Percentiles rank a stretch among this genome's conserved stretches.
These are phyloP conservation scores for Volvox carteri DNA, from an alignment of 163 green algal genomes.

Conservation along the genomic window DNA sequence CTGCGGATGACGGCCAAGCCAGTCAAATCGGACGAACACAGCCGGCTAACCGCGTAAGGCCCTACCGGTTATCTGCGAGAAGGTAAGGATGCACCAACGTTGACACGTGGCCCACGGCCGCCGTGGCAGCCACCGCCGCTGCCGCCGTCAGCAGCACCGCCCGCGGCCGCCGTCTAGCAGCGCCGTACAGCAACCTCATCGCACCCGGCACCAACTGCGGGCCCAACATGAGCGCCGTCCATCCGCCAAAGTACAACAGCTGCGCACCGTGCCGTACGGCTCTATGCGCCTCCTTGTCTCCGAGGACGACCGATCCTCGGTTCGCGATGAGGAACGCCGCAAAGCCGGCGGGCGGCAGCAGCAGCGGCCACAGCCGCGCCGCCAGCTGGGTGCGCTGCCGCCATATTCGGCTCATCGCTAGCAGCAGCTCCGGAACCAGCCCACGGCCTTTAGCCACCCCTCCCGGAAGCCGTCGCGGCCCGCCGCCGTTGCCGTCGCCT, in stretches of 20 bases:
- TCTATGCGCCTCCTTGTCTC: slow-evolving; percentile 84
- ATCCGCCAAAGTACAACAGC: slow-evolving; percentile 86
- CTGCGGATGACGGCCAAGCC: too few species aligned
- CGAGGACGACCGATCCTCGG: slow-evolving; percentile 85
- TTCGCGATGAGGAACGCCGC: slow-evolving; percentile 85
- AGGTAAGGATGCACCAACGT: slow-evolving; percentile 93
- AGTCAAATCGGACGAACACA: too few species aligned
- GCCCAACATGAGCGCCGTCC: slow-evolving; percentile 58
- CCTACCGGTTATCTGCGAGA: slow-evolving; percentile 90
- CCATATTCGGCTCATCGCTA: slow-evolving; percentile 35
- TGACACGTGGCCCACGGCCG: slow-evolving; percentile 6
- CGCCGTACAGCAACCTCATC: background rate
- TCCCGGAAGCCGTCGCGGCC: background rate
- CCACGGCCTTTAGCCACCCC: background rate
- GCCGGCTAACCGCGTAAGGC: too few species aligned
- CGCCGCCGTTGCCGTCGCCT: background rate
- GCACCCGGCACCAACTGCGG: slow-evolving; percentile 8
- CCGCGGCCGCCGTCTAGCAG: background rate
- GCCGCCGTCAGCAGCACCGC: background rate
- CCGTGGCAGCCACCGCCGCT: slow-evolving; percentile 36
- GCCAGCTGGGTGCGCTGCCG: slow-evolving; percentile 2
- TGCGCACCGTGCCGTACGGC: slow-evolving; percentile 83
- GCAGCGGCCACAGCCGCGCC: slow-evolving; percentile 50
- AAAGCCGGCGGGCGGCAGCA: slow-evolving; percentile 78
- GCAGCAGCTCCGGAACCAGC: slow-evolving; percentile 41